Percentiles rank a stretch among this genome's conserved stretches.
Evolutionary conservation across 2,329 filamentous ascomycete genomes (phyloP).

Genomic region (Boeremia lycopersici): DNA sequence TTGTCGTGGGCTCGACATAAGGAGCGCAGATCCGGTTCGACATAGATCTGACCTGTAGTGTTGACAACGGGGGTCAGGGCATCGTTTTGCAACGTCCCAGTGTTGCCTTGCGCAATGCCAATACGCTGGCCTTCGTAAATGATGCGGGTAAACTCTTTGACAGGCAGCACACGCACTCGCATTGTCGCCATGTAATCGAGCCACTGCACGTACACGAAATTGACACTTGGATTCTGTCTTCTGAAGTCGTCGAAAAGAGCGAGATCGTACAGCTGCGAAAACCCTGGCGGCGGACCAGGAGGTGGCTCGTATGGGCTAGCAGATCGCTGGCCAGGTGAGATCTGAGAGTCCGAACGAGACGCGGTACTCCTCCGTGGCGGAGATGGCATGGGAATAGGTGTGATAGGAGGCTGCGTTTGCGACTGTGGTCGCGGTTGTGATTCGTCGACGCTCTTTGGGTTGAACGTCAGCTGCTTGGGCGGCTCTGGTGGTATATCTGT

Average conservation of each 20-base stretch:
- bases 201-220: conserved; percentile 78
- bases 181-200: conserved; percentile 76
- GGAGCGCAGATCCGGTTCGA: conserved; percentile 69
- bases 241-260: conserved; percentile 57
- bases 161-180: conserved; percentile 70
- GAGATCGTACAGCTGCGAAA: conserved; percentile 43
- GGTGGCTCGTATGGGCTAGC: conserved; percentile 24
- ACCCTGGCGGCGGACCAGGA: conserved; percentile 36
- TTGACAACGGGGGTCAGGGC: conserved; percentile 58
- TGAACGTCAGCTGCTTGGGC: conserved; percentile 33
- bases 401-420: conserved; percentile 1
- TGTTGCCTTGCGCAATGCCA: conserved; percentile 67
- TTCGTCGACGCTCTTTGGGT: conserved; percentile 20
- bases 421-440: neutral
- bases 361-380: neutral
- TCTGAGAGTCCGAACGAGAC: neutral
- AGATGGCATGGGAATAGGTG: conserved; percentile 15
- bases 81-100: conserved; percentile 74
- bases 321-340: conserved; percentile 10
- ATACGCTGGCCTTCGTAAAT: conserved; percentile 50
- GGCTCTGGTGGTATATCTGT: conserved; percentile 28
- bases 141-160: conserved; percentile 52
- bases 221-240: conserved; percentile 56
- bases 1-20: conserved; percentile 60
- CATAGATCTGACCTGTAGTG: conserved; percentile 68